phyloP scores from a whole-genome alignment of 495 filamentous ascomycete genomes.

The Neurospora tetrasperma region DNA sequence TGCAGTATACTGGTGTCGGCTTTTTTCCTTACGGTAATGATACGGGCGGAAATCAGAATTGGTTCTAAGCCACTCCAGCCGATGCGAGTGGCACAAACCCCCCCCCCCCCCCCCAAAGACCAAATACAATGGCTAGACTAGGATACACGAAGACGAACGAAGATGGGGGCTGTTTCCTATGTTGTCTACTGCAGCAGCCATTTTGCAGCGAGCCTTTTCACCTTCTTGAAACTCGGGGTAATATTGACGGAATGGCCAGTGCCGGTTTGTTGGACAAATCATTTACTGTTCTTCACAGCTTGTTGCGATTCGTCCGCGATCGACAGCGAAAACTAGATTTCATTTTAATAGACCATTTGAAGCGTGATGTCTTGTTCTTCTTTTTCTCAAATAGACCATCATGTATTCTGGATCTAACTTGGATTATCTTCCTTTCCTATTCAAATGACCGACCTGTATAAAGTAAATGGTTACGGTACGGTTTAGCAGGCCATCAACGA shows the following conservation, averaged over 20 bases:
- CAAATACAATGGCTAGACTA: neutral
- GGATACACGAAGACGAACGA: neutral
- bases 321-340: neutral
- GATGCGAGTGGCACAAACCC: neutral
- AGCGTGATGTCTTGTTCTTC: neutral
- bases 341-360: neutral
- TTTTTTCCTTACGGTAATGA: neutral
- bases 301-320: neutral
- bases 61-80: neutral
- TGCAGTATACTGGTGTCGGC: neutral
- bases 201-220: neutral
- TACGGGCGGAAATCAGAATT: neutral
- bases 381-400: neutral
- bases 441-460: too few relatives aligned
- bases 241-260: neutral
- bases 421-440: too few relatives aligned
- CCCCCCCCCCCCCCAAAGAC: neutral
- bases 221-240: neutral
- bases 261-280: too few relatives aligned
- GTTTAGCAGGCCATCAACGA: too few relatives aligned
- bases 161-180: neutral
- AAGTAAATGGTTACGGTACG: too few relatives aligned
- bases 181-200: neutral
- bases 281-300: neutral
- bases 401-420: neutral